A percentile compares a stretch with the other conserved stretches of the same genome.
Evolutionary conservation across 2,329 filamentous ascomycete genomes (phyloP).

Genomic region (Cladosporium cucumerinum): DNA sequence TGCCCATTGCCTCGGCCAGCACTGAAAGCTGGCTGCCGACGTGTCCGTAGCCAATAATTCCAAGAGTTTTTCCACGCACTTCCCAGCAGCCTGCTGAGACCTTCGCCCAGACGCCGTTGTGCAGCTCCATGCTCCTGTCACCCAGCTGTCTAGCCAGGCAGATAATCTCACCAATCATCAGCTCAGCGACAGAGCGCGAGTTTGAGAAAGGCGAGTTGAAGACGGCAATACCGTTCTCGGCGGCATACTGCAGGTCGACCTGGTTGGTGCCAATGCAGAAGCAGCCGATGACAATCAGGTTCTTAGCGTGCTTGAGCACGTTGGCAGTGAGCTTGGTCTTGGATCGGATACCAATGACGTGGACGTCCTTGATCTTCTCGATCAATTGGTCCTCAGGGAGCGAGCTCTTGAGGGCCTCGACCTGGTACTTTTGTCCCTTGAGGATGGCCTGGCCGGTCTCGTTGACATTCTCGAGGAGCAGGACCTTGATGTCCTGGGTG

Average conservation of each 20-base stretch:
- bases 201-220: slow-evolving; percentile 99
- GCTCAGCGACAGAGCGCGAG: slow-evolving; percentile 91
- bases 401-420: slow-evolving; percentile 85
- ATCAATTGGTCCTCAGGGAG: slow-evolving; percentile 91
- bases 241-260: slow-evolving; percentile 81
- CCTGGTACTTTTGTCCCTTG: slow-evolving; percentile 85
- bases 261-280: slow-evolving; percentile 99
- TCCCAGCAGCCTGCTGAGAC: slow-evolving; percentile 97
- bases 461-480: slow-evolving; percentile 95
- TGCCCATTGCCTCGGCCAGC: slow-evolving; percentile 93
- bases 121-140: slow-evolving; percentile 91
- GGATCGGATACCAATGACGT: slow-evolving; percentile 96
- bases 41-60: slow-evolving; percentile 95
- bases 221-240: slow-evolving; percentile 83
- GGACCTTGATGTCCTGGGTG: slow-evolving; percentile 92
- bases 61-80: slow-evolving; percentile 93
- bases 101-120: slow-evolving; percentile 95
- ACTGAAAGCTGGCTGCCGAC: slow-evolving; percentile 96
- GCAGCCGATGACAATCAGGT: slow-evolving; percentile 92
- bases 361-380: slow-evolving; percentile 95
- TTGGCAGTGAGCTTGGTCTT: slow-evolving; percentile 91
- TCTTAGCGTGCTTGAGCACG: slow-evolving; percentile 84
- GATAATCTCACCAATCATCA: slow-evolving; percentile 94
- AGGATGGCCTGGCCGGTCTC: slow-evolving; percentile 82
- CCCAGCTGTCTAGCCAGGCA: slow-evolving; percentile 84